These are phyloP conservation scores for Fagus sylvatica DNA, from an alignment of 306 rosid genomes.

Conservation along the genomic window DNA sequence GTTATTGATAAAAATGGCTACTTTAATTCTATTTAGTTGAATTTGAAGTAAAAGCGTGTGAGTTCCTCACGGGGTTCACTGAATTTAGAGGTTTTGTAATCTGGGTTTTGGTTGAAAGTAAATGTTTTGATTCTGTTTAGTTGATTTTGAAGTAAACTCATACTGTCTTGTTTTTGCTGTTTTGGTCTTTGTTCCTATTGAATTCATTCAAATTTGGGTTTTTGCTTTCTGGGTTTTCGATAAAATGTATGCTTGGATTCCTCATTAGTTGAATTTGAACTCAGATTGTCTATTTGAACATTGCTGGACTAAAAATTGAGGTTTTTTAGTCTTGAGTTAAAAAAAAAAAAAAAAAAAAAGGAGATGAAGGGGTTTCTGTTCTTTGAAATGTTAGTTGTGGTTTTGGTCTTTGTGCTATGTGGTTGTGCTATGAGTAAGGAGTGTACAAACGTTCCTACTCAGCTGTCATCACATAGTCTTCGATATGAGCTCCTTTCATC, in stretches of 20 bases:
- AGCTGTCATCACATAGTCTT: slow-evolving; percentile 56
- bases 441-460: slow-evolving; percentile 65
- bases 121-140: background rate
- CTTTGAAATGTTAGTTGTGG: slow-evolving; percentile 21
- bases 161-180: slow-evolving; percentile 4
- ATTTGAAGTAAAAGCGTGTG: background rate
- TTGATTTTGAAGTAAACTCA: background rate
- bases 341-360: too few species aligned
- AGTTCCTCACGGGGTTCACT: background rate
- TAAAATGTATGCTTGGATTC: background rate
- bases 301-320: slow-evolving; percentile 2
- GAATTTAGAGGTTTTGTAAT: background rate
- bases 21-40: background rate
- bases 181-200: background rate
- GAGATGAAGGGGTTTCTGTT: slow-evolving; percentile 40
- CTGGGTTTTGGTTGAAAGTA: slow-evolving; percentile 17
- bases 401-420: slow-evolving; percentile 30
- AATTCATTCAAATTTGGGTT: background rate
- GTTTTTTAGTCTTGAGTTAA: slow-evolving; percentile 14
- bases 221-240: slow-evolving; percentile 10
- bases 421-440: slow-evolving; percentile 49
- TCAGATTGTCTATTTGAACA: background rate
- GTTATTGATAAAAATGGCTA: background rate
- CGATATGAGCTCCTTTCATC: slow-evolving; percentile 42
- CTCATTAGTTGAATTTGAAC: slow-evolving; percentile 1